phyloP scores from a whole-genome alignment of 2,329 filamentous ascomycete genomes.

The Colletotrichum sp. region DNA sequence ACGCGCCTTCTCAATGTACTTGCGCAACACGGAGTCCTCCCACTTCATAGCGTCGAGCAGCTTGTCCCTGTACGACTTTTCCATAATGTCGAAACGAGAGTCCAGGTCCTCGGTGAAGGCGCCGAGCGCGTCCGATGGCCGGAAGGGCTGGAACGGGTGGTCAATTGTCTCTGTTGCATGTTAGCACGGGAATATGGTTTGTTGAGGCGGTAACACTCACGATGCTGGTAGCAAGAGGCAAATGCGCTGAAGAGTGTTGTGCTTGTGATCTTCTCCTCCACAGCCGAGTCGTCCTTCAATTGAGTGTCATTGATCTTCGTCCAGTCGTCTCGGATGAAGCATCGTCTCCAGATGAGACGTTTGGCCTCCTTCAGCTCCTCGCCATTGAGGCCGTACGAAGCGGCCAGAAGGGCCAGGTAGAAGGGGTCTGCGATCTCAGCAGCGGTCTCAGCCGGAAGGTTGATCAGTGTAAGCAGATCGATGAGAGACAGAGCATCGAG shows the following conservation, averaged over 20 bases:
- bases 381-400: conserved; percentile 57
- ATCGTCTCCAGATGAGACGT: conserved; percentile 82
- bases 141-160: conserved; percentile 48
- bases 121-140: conserved; percentile 60
- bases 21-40: conserved; percentile 72
- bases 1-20: conserved; percentile 69
- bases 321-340: conserved; percentile 88
- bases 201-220: conserved; percentile 43
- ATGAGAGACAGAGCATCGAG: conserved; percentile 71
- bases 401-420: conserved; percentile 72
- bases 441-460: conserved; percentile 46
- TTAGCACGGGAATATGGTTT: conserved; percentile 28
- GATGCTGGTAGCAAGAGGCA: conserved; percentile 65
- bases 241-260: conserved; percentile 76
- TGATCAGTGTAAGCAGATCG: conserved; percentile 80
- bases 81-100: conserved; percentile 62
- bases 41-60: conserved; percentile 74
- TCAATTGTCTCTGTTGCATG: conserved; percentile 43
- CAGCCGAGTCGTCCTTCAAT: conserved; percentile 72
- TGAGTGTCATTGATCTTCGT: conserved; percentile 77
- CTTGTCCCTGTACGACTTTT: conserved; percentile 68
- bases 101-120: conserved; percentile 68
- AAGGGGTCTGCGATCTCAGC: conserved; percentile 73
- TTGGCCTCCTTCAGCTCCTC: conserved; percentile 64
- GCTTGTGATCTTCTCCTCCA: conserved; percentile 64